Base-by-base conservation (phyloP, 768 basidiomycete species). In the Lactifluus piperatus region DNA sequence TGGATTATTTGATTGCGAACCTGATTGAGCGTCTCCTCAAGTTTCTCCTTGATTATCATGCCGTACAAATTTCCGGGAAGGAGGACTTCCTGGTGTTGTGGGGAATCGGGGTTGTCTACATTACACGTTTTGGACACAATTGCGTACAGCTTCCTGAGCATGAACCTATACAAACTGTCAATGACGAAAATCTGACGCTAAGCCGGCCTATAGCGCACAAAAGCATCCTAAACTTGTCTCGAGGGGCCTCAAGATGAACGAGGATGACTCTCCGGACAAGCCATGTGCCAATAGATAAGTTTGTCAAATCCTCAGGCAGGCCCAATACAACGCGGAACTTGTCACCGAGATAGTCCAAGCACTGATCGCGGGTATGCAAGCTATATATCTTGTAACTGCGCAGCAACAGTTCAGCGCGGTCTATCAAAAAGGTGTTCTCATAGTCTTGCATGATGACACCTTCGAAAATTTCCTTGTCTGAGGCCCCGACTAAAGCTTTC, bases 21-120 rank as follows among this genome's bases (percentile, higher is more conserved):
- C 65, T 80, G 79, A 64, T 81, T 86, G 51, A 98, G 73, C 24
- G 84, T 84, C 70, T 98, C 97, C 65, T 97, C 95, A 60, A 98
- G 79, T 60, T 91, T 84, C 72, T 99, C 97, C 73, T 97, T 98
- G 76, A 99, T 89, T 68, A 98, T 97, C 91, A 95, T 97, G 50
- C 85, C 86, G 70, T 97, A 98, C 24, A 99, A 71, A 64, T 77
- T 83, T 30, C 97, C 97, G 1, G 97, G 97, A 5, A 98, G 82
- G 13, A 99, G 80, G 48, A 95, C 93, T 69, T 99, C 97, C 71
- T 99, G 97, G 68, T 98, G 91, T 70, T 98, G 95, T 59, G 97
- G 94, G 1, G 94, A 98, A 79, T 99, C 97, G 5, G 97, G 94
- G 70, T 98, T 98, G 74, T 99, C 97, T 51, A 88, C 80, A 66